Conservation (phyloP, 2,329 filamentous ascomycete species). For the Xylaria sp. region DNA sequence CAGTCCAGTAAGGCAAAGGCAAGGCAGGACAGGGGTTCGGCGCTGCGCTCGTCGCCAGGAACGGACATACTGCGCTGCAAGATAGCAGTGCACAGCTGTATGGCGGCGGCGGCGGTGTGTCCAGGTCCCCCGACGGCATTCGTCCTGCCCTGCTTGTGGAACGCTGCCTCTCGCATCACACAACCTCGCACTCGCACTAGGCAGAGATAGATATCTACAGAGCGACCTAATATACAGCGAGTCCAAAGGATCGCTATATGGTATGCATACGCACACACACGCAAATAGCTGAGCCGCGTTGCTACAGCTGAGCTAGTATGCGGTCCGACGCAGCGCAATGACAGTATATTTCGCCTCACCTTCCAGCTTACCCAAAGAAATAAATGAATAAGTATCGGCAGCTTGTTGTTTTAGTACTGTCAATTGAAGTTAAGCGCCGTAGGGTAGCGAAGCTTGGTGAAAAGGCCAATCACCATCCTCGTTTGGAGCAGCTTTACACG, state of each 20-base stretch:
- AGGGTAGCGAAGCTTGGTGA: not conserved
- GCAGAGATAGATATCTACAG: not conserved
- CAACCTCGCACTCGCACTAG: not conserved
- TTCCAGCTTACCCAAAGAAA: not conserved
- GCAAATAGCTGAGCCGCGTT: constrained; percentile 19
- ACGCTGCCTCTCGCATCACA: not conserved
- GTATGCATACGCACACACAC: constrained; percentile 12
- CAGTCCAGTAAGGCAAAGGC: constrained; percentile 33
- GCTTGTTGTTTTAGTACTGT: too few relatives aligned
- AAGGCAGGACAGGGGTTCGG: constrained; percentile 11
- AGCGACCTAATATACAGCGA: not conserved
- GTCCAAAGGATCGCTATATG: constrained; percentile 6
- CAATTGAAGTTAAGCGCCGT: not conserved
- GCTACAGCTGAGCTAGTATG: not conserved
- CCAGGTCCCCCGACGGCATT: not conserved
- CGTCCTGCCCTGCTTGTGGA: not conserved
- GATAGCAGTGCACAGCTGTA: constrained; percentile 10
- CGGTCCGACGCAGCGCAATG: not conserved
- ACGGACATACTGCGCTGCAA: constrained; percentile 21
- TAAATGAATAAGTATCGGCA: not conserved
- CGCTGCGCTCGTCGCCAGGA: constrained; percentile 7
- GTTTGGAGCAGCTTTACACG: too few relatives aligned
- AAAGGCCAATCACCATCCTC: too few relatives aligned
- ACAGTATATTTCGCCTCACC: not conserved
- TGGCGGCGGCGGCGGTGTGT: constrained; percentile 16